Base-by-base conservation (phyloP, 1,284 basidiomycete species). In the Ceratobasidium sp. region DNA sequence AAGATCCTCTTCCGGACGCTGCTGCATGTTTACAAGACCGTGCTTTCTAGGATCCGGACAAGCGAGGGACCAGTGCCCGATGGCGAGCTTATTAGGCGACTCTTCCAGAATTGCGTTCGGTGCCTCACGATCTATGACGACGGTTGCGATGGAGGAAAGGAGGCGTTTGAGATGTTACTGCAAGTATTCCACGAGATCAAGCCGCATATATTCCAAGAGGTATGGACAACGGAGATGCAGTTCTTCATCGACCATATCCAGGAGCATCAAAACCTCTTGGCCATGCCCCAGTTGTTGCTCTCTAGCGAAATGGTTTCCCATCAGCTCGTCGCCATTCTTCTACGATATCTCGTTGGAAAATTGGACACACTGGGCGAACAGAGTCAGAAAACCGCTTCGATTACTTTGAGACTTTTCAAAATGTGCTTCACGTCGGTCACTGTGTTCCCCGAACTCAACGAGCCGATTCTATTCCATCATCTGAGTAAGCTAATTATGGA, bases 371-470 rank as follows among this genome's bases (percentile, higher is more conserved):
- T 99, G 1, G 97, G 96, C 58, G 91, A 94, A 75, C 89, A 92
- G 78, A 92, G 96, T 77, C 92, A 94, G 77, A 82, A 83, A 74
- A 85, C 90, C 76, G 90, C 89, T 10, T 90, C 92, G 1, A 89
- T 92, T 0, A 92, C 92, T 10, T 90, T 99, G 73, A 88, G 95
- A 65, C 84, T 98, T 73, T 99, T 96, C 88, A 99, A 98, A 84
- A 93, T 98, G 88, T 92, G 95, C 8, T 99, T 99, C 82, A 86
- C 88, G 76, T 94, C 97, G 1, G 94, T 99, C 74, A 90, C 91
- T 43, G 81, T 88, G 72, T 92, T 89, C 80, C 92, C 96, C 39
- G 82, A 83, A n/a, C n/a, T n/a, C n/a, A n/a, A n/a, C n/a, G n/a
- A n/a, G n/a, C n/a, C n/a, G n/a, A n/a, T n/a, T n/a, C n/a, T n/a